A percentile compares a stretch with the other conserved stretches of the same genome.
Conservation (phyloP, 73 alveolate species). For the Urostyla sp. region DNA sequence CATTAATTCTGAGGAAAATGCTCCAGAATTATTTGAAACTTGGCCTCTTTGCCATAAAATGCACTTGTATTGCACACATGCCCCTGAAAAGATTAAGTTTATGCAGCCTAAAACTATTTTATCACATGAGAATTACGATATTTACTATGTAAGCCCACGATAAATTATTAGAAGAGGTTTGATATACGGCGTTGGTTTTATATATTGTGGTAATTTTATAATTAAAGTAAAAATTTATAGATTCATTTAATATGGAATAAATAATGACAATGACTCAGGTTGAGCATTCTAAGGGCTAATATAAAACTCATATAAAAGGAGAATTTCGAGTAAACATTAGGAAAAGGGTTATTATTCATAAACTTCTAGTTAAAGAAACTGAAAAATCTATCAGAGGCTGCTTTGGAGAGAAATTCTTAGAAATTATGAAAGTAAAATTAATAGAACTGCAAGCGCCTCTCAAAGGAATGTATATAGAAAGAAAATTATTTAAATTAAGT, state of each 20-base stretch:
- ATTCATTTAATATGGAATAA: constrained; percentile 40
- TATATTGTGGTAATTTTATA: too few species aligned
- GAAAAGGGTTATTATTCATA: constrained; percentile 11
- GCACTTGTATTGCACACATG: neutral
- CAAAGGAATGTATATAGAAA: too few species aligned
- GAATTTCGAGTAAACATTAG: constrained; percentile 18
- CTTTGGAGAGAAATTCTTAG: constrained; percentile 4
- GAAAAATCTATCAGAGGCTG: constrained; percentile 33
- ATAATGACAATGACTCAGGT: neutral
- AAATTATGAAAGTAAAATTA: neutral
- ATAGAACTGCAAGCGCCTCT: neutral
- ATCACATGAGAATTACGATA: neutral
- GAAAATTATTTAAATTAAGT: too few species aligned
- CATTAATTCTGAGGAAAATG: neutral
- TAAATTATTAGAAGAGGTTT: constrained; percentile 7
- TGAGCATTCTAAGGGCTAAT: neutral
- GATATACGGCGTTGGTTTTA: constrained; percentile 19
- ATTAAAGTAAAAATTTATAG: too few species aligned
- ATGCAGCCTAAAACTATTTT: constrained; percentile 44
- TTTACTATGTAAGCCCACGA: constrained; percentile 25
- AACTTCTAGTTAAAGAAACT: constrained; percentile 26
- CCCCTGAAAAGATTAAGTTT: constrained; percentile 38
- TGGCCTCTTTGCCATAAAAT: constrained; percentile 26
- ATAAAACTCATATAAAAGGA: neutral
- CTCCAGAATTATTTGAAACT: neutral